Percentiles rank a stretch among this genome's conserved stretches.
Conservation (phyloP, 495 filamentous ascomycete species). For the Jackrogersella minutella region DNA sequence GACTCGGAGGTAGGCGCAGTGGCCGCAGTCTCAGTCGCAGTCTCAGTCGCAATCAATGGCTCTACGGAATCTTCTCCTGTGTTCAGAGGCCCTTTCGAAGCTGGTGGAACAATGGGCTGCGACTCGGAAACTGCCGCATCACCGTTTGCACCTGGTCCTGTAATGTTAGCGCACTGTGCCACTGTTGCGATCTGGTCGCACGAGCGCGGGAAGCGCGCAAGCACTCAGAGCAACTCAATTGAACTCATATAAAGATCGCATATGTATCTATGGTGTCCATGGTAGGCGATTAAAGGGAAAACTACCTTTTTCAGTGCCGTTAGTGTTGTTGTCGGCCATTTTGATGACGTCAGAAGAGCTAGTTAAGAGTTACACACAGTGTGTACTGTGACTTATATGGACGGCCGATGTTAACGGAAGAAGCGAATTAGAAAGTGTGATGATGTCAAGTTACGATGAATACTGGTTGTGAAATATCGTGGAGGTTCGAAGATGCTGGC, state of each 20-base stretch:
- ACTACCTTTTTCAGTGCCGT: constrained; percentile 54
- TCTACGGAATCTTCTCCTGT: constrained; percentile 26
- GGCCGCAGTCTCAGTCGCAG: constrained; percentile 9
- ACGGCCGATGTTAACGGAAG: not conserved
- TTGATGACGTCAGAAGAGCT: constrained; percentile 55
- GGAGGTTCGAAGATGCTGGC: constrained; percentile 2
- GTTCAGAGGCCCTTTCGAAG: constrained; percentile 24
- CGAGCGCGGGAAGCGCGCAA: constrained; percentile 20
- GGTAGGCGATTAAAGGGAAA: constrained; percentile 1
- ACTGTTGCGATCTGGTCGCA: constrained; percentile 30
- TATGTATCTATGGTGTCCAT: constrained; percentile 1
- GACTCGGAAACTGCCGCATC: constrained; percentile 31
- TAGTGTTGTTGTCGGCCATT: constrained; percentile 49
- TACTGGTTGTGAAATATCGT: constrained; percentile 14
- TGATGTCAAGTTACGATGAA: constrained; percentile 15
- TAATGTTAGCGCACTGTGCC: constrained; percentile 44
- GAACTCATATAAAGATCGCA: constrained; percentile 23
- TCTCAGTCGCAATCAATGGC: constrained; percentile 25
- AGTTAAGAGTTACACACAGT: constrained; percentile 25
- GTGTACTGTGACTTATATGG: not conserved
- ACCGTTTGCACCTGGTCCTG: constrained; percentile 30
- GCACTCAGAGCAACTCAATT: constrained; percentile 28
- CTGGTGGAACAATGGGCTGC: constrained; percentile 26
- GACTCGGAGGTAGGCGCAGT: constrained; percentile 24
- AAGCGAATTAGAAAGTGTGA: constrained; percentile 4